Conservation (phyloP, 495 filamentous ascomycete species). For the Xylaria grammica region DNA sequence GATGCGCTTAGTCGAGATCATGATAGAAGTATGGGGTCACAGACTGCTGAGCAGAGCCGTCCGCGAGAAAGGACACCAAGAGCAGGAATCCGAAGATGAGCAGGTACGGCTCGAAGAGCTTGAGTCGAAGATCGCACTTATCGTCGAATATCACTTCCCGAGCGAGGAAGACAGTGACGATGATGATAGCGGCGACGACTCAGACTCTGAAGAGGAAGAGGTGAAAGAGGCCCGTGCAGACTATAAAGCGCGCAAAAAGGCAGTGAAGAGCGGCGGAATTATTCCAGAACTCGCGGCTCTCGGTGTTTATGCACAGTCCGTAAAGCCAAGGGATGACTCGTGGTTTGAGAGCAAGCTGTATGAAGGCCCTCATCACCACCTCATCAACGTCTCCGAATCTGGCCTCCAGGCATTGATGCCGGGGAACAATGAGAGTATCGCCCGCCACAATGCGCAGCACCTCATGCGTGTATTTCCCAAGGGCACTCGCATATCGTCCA, state of each 20-base stretch:
- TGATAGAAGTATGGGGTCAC: slow-evolving; percentile 58
- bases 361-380: slow-evolving; percentile 58
- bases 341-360: slow-evolving; percentile 51
- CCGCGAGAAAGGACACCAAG: slow-evolving; percentile 46
- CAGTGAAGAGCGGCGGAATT: slow-evolving; percentile 42
- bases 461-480: slow-evolving; percentile 64
- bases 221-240: slow-evolving; percentile 43
- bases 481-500: slow-evolving; percentile 60
- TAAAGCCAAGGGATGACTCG: slow-evolving; percentile 58
- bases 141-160: slow-evolving; percentile 60
- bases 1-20: slow-evolving; percentile 55
- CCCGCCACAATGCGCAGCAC: slow-evolving; percentile 54
- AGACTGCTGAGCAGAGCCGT: slow-evolving; percentile 54
- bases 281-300: slow-evolving; percentile 59
- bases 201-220: slow-evolving; percentile 43
- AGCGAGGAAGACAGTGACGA: slow-evolving; percentile 43
- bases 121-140: slow-evolving; percentile 57
- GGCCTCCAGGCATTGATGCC: slow-evolving; percentile 48
- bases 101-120: slow-evolving; percentile 54
- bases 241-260: slow-evolving; percentile 50
- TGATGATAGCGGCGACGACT: slow-evolving; percentile 22
- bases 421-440: slow-evolving; percentile 42
- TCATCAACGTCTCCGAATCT: slow-evolving; percentile 62
- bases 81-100: slow-evolving; percentile 42
- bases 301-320: slow-evolving; percentile 62